Evolutionary conservation across 192 early-diverging fungal genomes (phyloP), one percentile per base, ranked within the genome.

Genomic region (Coemansia sp.): DNA sequence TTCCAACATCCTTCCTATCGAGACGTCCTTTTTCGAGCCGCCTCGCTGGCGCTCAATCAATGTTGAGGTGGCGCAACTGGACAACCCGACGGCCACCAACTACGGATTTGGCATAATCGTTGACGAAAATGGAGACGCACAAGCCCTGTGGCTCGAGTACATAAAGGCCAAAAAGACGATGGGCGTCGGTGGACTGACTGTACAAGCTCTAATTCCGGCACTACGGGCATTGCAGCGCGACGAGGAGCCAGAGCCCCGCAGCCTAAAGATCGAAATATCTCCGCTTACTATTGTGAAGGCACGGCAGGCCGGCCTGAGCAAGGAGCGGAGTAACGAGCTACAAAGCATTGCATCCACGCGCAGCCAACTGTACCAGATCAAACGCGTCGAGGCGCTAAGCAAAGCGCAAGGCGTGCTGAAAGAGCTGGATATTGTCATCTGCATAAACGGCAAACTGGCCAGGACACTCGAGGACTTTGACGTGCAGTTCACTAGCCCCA

Each of bases 351-450:
- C 69, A 21, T 78, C 87, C 9, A 84, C 84, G 61, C 86, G 86
- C 62, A 79, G 78, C 7, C 46, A 85, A 29, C 41, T 92, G 36
- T 89, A 90, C 74, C 83, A 82, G 10, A 63, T 92, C 24, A 80
- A 84, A 59, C 59, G 86, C 51, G 77, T 91, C 61, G 89, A 90
- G 74, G 64, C 83, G 24, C 69, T 84, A 37, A 87, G 85, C 42
- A 75, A 79, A 21, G 84, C 85, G 2, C 71, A 84, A 21, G 78
- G 80, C 50, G 79, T 88, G 59, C 73, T 93, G 31, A 76, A 83
- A 41, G 88, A 88, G 0, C 87, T 87, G 7, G 91, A 93, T 65
- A 79, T 91, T 44, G 83, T 93, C n/a, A 66, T 93, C 56, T 85
- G 80, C 56, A 82, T 93, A 14, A 85, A 89, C 73, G 90, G 89